Evolutionary conservation across 106 monocot species (phyloP), one percentile per base, ranked within the genome.

Genomic region (Phalaenopsis equestris): DNA sequence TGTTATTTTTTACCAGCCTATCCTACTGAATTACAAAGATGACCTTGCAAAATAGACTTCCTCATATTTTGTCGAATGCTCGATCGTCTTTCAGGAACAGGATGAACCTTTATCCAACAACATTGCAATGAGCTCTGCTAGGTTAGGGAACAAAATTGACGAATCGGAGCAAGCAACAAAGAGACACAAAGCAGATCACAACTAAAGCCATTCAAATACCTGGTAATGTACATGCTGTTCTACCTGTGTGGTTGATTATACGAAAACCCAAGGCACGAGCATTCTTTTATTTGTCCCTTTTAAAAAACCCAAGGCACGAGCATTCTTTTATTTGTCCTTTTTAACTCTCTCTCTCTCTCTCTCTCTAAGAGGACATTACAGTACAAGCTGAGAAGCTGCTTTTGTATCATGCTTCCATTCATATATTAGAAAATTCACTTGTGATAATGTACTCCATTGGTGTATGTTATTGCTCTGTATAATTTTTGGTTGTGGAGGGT

Each of bases 121-220:
- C 43, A 42, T 74, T 18, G 74, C 10, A 18, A 74, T 74, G 74
- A 36, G 19, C 19, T n/a, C 43, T 43, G 43, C 42, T 18, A 74
- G 74, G 43, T 74, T 45, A 42, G 74, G 74, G n/a, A 74, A 36
- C 74, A 45, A n/a, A 4, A 43, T 19, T 19, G 74, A 45, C 6
- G 74, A 74, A 21, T 42, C 74, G 8, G 74, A 74, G 74, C 74
- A 74, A 45, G 74, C 74, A 42, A 19, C 74, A 43, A 74, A 74
- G 19, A 74, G 17, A n/a, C 74, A 74, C 8, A 74, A 74, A 74
- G 43, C 43, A 74, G 74, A 74, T 45, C 74, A 74, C 43, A 45
- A 19, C 18, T 74, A 45, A 74, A 9, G 38, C 74, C 12, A 18
- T 12, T 7, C n/a, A 6, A 18, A 42, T 74, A 39, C 42, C 19